Evolutionary conservation across 371 early-diverging fungal genomes (phyloP).

Genomic region (Mortierella sp.): DNA sequence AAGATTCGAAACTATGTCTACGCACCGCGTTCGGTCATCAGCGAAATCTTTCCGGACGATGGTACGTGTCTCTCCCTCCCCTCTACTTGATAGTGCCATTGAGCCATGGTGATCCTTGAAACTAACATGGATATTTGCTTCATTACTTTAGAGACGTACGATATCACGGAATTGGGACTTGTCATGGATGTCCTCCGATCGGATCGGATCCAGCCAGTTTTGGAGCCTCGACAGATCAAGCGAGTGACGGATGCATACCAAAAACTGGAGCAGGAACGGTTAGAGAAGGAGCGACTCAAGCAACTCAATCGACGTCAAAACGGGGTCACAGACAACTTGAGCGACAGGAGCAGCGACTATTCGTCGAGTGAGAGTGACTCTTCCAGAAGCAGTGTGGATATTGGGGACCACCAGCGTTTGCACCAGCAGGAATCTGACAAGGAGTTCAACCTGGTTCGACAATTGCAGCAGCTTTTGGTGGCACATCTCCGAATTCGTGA

Average conservation of each 20-base stretch:
- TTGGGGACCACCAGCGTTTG: too few relatives aligned
- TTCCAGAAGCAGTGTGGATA: slow-evolving; percentile 10
- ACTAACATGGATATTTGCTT: too few relatives aligned
- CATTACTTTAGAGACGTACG: slow-evolving; percentile 23
- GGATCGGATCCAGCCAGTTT: slow-evolving; percentile 56
- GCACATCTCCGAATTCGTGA: slow-evolving; percentile 65
- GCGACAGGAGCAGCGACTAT: slow-evolving; percentile 9
- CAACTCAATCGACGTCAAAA: slow-evolving; percentile 10
- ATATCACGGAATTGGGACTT: slow-evolving; percentile 34
- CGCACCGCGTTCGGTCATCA: slow-evolving; percentile 45
- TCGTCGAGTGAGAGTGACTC: slow-evolving; percentile 24
- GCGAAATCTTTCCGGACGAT: slow-evolving; percentile 34
- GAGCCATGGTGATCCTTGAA: too few relatives aligned
- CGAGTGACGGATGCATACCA: slow-evolving; percentile 33
- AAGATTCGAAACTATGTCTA: slow-evolving; percentile 68
- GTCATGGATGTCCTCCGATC: slow-evolving; percentile 58
- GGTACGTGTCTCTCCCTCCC: slow-evolving; percentile 9
- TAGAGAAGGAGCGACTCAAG: slow-evolving; percentile 12
- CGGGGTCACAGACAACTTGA: not conserved
- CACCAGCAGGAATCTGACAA: slow-evolving; percentile 1
- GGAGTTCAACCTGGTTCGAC: slow-evolving; percentile 52
- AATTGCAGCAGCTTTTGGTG: slow-evolving; percentile 61
- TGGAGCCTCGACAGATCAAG: slow-evolving; percentile 57
- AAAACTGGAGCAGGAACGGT: slow-evolving; percentile 26
- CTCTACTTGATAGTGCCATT: too few relatives aligned